phyloP scores from a whole-genome alignment of 208 protist genomes.

The Wallacemonas rigidus region DNA sequence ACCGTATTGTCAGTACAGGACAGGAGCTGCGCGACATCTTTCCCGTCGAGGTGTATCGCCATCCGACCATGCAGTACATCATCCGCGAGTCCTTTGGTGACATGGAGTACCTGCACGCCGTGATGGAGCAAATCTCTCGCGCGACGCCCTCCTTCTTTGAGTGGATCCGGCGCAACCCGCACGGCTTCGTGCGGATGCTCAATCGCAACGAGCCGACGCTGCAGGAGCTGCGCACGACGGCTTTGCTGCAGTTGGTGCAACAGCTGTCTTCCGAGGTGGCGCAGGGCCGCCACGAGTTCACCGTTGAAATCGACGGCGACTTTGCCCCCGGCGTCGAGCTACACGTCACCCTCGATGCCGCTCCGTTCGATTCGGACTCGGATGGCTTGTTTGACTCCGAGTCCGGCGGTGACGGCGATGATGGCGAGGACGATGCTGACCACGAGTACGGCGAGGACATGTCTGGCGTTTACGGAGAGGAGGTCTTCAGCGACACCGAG shows the following conservation, averaged over 20 bases:
- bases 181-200: slow-evolving; percentile 41
- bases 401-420: neutral
- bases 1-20: neutral
- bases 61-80: slow-evolving; percentile 63
- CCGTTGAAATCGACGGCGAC: neutral
- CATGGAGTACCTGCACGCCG: slow-evolving; percentile 35
- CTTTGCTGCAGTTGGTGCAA: slow-evolving; percentile 14
- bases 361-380: neutral
- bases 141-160: slow-evolving; percentile 49
- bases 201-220: slow-evolving; percentile 6
- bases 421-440: slow-evolving; percentile 3
- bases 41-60: slow-evolving; percentile 36
- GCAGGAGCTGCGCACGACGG: neutral
- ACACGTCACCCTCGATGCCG: neutral
- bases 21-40: slow-evolving; percentile 28
- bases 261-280: slow-evolving; percentile 16
- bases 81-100: slow-evolving; percentile 46
- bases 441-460: neutral
- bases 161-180: slow-evolving; percentile 53
- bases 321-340: neutral
- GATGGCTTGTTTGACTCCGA: neutral
- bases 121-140: slow-evolving; percentile 46
- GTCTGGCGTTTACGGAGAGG: neutral
- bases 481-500: neutral
- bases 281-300: slow-evolving; percentile 1